phyloP scores from a whole-genome alignment of 169 alveolate species.

The Plasmodium malariae region DNA sequence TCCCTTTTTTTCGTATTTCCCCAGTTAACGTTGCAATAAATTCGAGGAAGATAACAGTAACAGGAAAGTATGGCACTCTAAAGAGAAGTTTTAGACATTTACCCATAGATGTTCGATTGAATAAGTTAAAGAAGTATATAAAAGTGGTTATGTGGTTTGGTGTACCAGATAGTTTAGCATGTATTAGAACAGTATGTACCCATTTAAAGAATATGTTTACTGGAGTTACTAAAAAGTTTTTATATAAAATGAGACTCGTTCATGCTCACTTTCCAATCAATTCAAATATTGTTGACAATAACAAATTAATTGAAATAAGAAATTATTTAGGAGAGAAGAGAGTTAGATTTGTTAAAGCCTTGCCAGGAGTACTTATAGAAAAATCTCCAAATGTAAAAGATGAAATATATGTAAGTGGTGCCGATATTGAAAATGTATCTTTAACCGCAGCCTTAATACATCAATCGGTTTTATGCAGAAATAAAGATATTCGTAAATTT shows the following conservation, averaged over 20 bases:
- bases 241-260: constrained; percentile 99
- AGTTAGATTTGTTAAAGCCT: constrained; percentile 94
- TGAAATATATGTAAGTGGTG: constrained; percentile 97
- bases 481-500: constrained; percentile 99
- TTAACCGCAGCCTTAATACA: constrained; percentile 98
- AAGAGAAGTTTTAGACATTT: constrained; percentile 96
- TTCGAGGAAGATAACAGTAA: constrained; percentile 96
- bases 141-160: constrained; percentile 96
- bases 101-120: constrained; percentile 94
- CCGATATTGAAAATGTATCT: constrained; percentile 97
- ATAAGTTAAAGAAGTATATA: constrained; percentile 92
- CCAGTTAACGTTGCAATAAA: constrained; percentile 93
- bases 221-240: constrained; percentile 97
- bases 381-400: constrained; percentile 96
- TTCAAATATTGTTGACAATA: constrained; percentile 95
- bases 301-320: constrained; percentile 96
- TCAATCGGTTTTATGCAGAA: constrained; percentile 97
- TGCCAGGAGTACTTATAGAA: constrained; percentile 95
- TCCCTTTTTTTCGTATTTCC: not conserved
- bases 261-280: constrained; percentile 99
- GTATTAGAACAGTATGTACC: constrained; percentile 96
- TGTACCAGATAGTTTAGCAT: constrained; percentile 94
- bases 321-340: constrained; percentile 99
- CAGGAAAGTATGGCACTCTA: constrained; percentile 98
- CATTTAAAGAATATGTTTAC: constrained; percentile 98